Evolutionary conservation across 352 stramenopile species (phyloP), one percentile per base, ranked within the genome.

Genomic region (Phytopythium litorale): DNA sequence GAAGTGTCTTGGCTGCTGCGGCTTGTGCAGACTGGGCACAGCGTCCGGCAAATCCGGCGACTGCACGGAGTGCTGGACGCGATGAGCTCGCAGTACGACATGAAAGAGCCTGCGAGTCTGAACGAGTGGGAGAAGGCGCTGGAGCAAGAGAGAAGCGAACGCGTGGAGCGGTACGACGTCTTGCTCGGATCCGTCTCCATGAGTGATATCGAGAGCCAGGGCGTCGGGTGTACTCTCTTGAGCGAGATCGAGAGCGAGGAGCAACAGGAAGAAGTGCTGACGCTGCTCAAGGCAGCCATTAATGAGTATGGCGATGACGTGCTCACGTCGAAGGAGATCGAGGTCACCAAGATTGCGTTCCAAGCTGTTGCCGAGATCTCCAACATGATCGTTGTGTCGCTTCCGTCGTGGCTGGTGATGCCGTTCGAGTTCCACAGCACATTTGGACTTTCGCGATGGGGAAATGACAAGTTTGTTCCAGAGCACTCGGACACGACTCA

Each of bases 361-460:
- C 5, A 40, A 12, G 25, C 40, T 1, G 30, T 55, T 0, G 25
- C 18, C 0, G 2, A 12, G 0, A 5, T 12, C 30, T 40, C 28
- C 18, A 23, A 11, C 18, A 15, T 40, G 25, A 7, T 40, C 5
- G 9, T 25, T 0, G 4, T 55, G 49, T 23, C 49, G 18, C 49
- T 7, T 55, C 49, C 49, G 3, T 16, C 28, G 28, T 55, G 49
- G 49, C 4, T 55, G 15, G 49, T 40, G 1, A 38, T 16, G 30
- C 28, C 49, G 30, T 40, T 40, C 49, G 49, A 55, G 49, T 55
- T 55, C 28, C 16, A 15, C 49, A 25, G 49, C 15, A 25, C 49
- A 16, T 55, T 40, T 4, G 28, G 49, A 1, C 28, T 55, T 7
- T 55, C 49, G 15, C 49, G 28, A 0, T 55, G 49, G 49, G 49